A percentile compares a stretch with the other conserved stretches of the same genome.
phyloP scores from a whole-genome alignment of 441 rosid genomes.

The Raphanus hybrid region DNA sequence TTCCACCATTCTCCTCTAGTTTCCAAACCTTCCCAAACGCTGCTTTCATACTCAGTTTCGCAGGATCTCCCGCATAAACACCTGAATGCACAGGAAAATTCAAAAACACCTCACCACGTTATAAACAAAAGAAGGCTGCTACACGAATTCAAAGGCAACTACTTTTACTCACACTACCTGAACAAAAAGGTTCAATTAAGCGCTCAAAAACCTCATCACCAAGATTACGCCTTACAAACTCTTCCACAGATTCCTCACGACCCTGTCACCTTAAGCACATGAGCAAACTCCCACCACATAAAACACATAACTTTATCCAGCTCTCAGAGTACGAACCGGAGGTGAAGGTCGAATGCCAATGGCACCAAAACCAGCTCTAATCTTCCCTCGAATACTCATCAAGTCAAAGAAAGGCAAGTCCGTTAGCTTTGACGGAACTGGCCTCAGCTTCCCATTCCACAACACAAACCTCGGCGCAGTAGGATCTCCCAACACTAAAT shows the following conservation, averaged over 20 bases:
- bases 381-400: constrained; percentile 65
- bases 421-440: constrained; percentile 73
- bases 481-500: constrained; percentile 83
- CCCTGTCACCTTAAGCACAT: constrained; percentile 72
- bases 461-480: constrained; percentile 78
- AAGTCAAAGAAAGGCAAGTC: constrained; percentile 77
- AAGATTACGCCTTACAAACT: constrained; percentile 87
- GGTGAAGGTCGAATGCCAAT: constrained; percentile 82
- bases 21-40: constrained; percentile 95
- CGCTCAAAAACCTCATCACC: constrained; percentile 92
- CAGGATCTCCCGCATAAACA: constrained; percentile 91
- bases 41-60: constrained; percentile 86
- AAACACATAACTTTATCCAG: constrained; percentile 5
- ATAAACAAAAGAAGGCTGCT: neutral
- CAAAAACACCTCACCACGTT: neutral
- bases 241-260: constrained; percentile 87
- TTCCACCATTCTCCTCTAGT: constrained; percentile 81
- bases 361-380: constrained; percentile 86
- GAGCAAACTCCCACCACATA: constrained; percentile 40
- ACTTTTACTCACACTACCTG: constrained; percentile 51
- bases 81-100: constrained; percentile 48
- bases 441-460: constrained; percentile 84
- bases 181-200: constrained; percentile 87
- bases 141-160: neutral
- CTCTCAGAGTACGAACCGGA: constrained; percentile 65